phyloP scores from a whole-genome alignment of 2,329 filamentous ascomycete species.

The Botrytis pseudocinerea region DNA sequence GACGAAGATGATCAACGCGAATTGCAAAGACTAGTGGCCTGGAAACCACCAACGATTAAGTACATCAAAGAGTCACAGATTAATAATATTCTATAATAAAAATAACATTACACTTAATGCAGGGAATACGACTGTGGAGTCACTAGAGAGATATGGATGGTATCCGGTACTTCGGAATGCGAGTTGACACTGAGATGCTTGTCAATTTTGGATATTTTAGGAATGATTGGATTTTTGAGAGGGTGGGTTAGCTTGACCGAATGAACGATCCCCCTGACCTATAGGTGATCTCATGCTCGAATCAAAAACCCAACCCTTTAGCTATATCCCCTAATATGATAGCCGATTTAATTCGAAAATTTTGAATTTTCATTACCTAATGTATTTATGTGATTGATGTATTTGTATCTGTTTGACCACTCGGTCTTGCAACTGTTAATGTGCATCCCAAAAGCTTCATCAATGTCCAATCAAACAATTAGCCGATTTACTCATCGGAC shows the following conservation, averaged over 20 bases:
- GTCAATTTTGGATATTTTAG: neutral
- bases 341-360: neutral
- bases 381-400: neutral
- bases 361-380: neutral
- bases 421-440: neutral
- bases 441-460: neutral
- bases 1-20: neutral
- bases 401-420: neutral
- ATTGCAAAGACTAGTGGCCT: neutral
- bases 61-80: neutral
- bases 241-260: neutral
- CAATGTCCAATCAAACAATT: neutral
- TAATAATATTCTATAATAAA: neutral
- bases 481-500: neutral
- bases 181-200: neutral
- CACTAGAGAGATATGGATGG: neutral
- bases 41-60: neutral
- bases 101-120: neutral
- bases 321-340: neutral
- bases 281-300: neutral
- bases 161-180: neutral
- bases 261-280: neutral
- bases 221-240: neutral
- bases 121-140: neutral
- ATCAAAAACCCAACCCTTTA: neutral